phyloP scores from a whole-genome alignment of 2,329 filamentous ascomycete genomes.

The Cercospora sp. region DNA sequence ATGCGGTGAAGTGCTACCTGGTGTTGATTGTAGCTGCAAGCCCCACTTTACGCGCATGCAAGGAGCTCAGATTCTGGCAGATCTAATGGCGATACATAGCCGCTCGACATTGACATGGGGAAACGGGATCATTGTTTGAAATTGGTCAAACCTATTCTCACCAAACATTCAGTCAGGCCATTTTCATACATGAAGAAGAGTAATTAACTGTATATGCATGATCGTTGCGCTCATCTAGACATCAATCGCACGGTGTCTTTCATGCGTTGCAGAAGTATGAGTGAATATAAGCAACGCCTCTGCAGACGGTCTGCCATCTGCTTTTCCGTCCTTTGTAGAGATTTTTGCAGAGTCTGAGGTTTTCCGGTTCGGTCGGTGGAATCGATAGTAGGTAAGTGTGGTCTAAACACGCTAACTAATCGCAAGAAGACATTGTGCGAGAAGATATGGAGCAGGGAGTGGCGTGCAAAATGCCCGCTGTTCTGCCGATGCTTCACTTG shows the following conservation, averaged over 20 bases:
- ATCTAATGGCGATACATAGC: neutral
- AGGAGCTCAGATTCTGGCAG: neutral
- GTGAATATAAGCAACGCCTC: neutral
- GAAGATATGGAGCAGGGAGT: neutral
- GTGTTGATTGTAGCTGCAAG: neutral
- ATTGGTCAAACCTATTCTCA: neutral
- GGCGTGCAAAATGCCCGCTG: neutral
- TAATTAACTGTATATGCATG: neutral
- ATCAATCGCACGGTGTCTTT: neutral
- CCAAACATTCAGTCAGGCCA: neutral
- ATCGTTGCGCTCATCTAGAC: neutral
- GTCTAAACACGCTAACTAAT: neutral
- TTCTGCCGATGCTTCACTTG: neutral
- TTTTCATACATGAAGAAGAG: neutral
- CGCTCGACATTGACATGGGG: neutral
- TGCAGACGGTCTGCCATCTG: neutral
- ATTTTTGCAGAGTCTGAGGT: neutral
- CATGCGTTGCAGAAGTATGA: neutral
- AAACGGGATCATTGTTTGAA: neutral
- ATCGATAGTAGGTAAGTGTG: neutral
- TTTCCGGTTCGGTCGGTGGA: neutral
- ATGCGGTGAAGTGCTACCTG: neutral
- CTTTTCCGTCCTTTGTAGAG: neutral
- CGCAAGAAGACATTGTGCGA: neutral
- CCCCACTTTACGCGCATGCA: neutral